phyloP scores from a whole-genome alignment of 495 filamentous ascomycete genomes.

The Penicillium parvum region DNA sequence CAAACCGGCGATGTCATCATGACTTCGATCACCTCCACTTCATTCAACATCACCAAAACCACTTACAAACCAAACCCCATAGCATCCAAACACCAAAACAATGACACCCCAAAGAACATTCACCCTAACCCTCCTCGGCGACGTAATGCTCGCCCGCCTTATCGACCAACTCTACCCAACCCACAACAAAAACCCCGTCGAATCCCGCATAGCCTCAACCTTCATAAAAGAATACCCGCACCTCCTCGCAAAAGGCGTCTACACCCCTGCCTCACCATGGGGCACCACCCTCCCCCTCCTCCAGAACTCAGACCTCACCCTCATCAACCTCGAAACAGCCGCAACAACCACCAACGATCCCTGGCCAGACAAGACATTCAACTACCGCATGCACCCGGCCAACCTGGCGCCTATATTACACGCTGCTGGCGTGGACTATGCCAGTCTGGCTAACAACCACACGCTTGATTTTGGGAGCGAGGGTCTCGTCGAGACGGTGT shows the following conservation, averaged over 20 bases:
- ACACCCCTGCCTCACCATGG: slow-evolving; percentile 30
- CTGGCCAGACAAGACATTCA: slow-evolving; percentile 41
- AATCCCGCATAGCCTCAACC: slow-evolving; percentile 13
- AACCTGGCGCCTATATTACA: slow-evolving; percentile 28
- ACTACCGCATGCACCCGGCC: slow-evolving; percentile 41
- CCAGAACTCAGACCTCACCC: slow-evolving; percentile 23
- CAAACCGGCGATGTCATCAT: slow-evolving; percentile 21
- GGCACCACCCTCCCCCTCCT: slow-evolving; percentile 32
- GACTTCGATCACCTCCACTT: slow-evolving; percentile 7
- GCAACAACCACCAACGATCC: slow-evolving; percentile 25
- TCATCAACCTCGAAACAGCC: slow-evolving; percentile 45
- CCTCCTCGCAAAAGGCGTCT: slow-evolving; percentile 13
- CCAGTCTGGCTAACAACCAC: slow-evolving; percentile 39
- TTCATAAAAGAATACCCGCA: slow-evolving; percentile 14
- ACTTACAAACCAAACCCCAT: not conserved
- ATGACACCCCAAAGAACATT: slow-evolving; percentile 12
- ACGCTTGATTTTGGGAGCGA: slow-evolving; percentile 32
- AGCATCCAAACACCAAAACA: not conserved
- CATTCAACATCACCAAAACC: not conserved
- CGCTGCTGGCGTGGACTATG: slow-evolving; percentile 30
- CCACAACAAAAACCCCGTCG: slow-evolving; percentile 24
- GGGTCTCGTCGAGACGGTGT: slow-evolving; percentile 33
- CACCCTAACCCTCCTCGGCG: slow-evolving; percentile 35
- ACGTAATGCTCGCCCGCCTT: slow-evolving; percentile 44
- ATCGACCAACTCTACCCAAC: slow-evolving; percentile 38